Evolutionary conservation across 31 red algal genomes (phyloP).

Genomic region (Asparagopsis taxiformis): DNA sequence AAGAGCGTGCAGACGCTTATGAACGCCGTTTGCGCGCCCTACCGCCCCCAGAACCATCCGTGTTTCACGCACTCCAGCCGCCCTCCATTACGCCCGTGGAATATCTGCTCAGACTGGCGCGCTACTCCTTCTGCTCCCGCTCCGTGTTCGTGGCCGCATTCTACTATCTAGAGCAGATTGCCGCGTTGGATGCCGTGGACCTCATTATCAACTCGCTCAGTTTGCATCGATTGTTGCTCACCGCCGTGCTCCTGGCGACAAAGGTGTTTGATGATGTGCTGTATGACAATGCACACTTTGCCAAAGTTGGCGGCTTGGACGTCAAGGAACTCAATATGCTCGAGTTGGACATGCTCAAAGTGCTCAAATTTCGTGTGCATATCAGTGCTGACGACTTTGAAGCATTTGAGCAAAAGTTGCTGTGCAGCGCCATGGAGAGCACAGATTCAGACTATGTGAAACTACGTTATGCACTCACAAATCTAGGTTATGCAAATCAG

Average conservation of each 20-base stretch:
- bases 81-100: slow-evolving; percentile 67
- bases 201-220: slow-evolving; percentile 47
- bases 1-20: not conserved
- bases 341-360: slow-evolving; percentile 71
- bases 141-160: slow-evolving; percentile 76
- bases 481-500: slow-evolving; percentile 21
- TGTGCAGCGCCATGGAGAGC: slow-evolving; percentile 14
- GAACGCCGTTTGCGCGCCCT: not conserved
- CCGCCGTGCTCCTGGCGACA: slow-evolving; percentile 77
- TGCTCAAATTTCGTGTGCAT: slow-evolving; percentile 47
- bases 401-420: slow-evolving; percentile 45
- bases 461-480: slow-evolving; percentile 23
- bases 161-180: slow-evolving; percentile 67
- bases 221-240: slow-evolving; percentile 85
- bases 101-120: slow-evolving; percentile 67
- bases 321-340: slow-evolving; percentile 86
- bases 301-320: slow-evolving; percentile 83
- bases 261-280: slow-evolving; percentile 89
- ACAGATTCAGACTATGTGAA: slow-evolving; percentile 17
- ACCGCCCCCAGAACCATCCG: slow-evolving; percentile 20
- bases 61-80: slow-evolving; percentile 71
- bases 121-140: slow-evolving; percentile 76
- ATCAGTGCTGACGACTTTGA: slow-evolving; percentile 69
- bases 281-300: slow-evolving; percentile 91
- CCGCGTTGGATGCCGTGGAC: slow-evolving; percentile 1